phyloP scores from a whole-genome alignment of 495 filamentous ascomycete genomes.

The Xylaria telfairii region DNA sequence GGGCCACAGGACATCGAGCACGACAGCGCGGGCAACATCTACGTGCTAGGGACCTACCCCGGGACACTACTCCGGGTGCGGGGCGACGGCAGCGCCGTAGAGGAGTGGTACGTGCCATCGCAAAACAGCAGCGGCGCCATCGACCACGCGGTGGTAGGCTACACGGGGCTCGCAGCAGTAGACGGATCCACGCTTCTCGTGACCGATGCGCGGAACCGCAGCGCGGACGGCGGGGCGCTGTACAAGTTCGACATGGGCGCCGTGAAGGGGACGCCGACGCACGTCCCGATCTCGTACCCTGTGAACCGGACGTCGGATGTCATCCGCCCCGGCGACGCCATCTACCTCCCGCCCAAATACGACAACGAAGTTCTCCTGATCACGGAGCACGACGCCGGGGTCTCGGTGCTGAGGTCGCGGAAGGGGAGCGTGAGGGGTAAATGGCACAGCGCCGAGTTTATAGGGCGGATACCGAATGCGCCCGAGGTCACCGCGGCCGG shows the following conservation, averaged over 20 bases:
- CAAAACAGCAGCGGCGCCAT: not conserved
- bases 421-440: slow-evolving; percentile 28
- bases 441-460: slow-evolving; percentile 45
- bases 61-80: slow-evolving; percentile 38
- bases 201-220: slow-evolving; percentile 32
- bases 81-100: slow-evolving; percentile 32
- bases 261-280: slow-evolving; percentile 29
- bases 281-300: slow-evolving; percentile 30
- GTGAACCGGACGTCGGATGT: slow-evolving; percentile 1
- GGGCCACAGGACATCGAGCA: slow-evolving; percentile 44
- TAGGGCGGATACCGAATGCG: slow-evolving; percentile 39
- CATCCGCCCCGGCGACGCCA: slow-evolving; percentile 38
- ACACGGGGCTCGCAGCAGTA: slow-evolving; percentile 39
- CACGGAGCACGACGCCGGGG: slow-evolving; percentile 35
- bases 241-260: slow-evolving; percentile 41
- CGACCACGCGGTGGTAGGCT: slow-evolving; percentile 33
- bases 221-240: slow-evolving; percentile 36
- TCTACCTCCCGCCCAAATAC: slow-evolving; percentile 46
- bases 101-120: slow-evolving; percentile 35
- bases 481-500: slow-evolving; percentile 27
- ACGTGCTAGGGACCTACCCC: slow-evolving; percentile 43
- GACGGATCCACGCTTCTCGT: slow-evolving; percentile 36
- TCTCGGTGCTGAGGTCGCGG: slow-evolving; percentile 43
- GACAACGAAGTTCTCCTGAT: slow-evolving; percentile 40
- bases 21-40: slow-evolving; percentile 41